Base-by-base conservation (phyloP, 352 stramenopile species). In the Pythium angustatum region DNA sequence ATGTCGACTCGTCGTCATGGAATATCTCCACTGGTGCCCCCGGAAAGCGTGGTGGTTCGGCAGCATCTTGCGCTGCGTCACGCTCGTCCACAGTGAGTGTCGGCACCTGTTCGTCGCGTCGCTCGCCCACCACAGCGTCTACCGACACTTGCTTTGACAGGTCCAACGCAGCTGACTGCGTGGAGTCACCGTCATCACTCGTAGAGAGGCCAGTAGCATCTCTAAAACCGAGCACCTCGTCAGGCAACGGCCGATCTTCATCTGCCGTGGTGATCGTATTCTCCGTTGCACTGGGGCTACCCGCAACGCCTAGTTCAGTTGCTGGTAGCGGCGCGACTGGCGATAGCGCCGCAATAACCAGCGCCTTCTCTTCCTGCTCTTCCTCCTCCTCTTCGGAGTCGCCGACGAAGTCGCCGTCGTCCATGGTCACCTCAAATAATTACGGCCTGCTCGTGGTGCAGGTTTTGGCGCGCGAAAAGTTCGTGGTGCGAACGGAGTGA, bases 351-450 rank as follows among this genome's bases (percentile, higher is more conserved):
- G 33, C 21, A 21, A 24, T 22, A 33, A 7, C 33, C 33, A 14
- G 3, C 27, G 5, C 21, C 10, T 30, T 30, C 8, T 40, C 27
- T 26, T 38, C 11, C 31, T 61, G 11, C 33, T 45, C 30, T 5
- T 64, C 63, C 5, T 28, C 19, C 24, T 72, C 65, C n/a, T 72
- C 65, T 45, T 68, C 65, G 2, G 65, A 72, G 48, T 72, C 65
- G 24, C 58, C 65, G 5, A 72, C 65, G 40, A 65, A 72, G 36
- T 72, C 65, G 36, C 38, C 65, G 65, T 62, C 59, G 52, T 68
- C 59, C 58, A 72, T 67, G 34, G 38, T 61, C 41, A 43, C 38
- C 40, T 52, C 14, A 2, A 10, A 11, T 41, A 19, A 43, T 43
- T 47, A 21, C 19, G 17, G 40, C 38, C 12, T n/a, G n/a, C n/a